Evolutionary conservation across 1,139 yeast genomes (phyloP), one percentile per base, ranked within the genome.

Genomic region (Debaryomyces subglobosus): DNA sequence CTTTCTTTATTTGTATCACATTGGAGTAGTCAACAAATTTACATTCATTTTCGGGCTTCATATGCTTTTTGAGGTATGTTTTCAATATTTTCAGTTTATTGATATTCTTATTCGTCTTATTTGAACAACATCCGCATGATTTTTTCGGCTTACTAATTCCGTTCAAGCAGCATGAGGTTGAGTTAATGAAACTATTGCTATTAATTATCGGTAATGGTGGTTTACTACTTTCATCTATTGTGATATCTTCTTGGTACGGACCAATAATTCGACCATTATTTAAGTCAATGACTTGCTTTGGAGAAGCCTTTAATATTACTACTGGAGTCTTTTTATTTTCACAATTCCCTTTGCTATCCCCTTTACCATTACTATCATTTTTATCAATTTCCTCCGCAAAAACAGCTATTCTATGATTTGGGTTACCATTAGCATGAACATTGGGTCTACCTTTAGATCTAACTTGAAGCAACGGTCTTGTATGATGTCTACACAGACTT

Each of bases 371-470:
- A 2, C n/a, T 8, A 21, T 36, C 16, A n/a, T 37, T 13, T 24
- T 36, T 23, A 6, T 35, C 43, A n/a, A 72, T 60, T 46, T 77
- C 72, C 53, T 79, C 80, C 2, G 85, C 85, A 59, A 77, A 75
- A n/a, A 81, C 82, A 3, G 85, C 85, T 13, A 82, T 74, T 53
- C 86, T 61, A 55, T 80, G 83, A 52, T 75, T 72, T 20, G 78
- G 78, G 52, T 75, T 74, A 25, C 77, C 77, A 52, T 64, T 67
- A 4, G 79, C 76, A 49, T 71, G 75, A 4, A 74, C 73, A 42
- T 74, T 75, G 0, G 97, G 97, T 44, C 98, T 71, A 0, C 98
- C 98, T 51, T 96, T 80, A 32, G 89, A 81, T 38, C 97, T 76
- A n/a, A 92, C 97, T 58, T 89, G 90, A 18, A 90, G 83, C 35